Conservation (phyloP, 2,329 filamentous ascomycete species). For the Onygenales sp. region DNA sequence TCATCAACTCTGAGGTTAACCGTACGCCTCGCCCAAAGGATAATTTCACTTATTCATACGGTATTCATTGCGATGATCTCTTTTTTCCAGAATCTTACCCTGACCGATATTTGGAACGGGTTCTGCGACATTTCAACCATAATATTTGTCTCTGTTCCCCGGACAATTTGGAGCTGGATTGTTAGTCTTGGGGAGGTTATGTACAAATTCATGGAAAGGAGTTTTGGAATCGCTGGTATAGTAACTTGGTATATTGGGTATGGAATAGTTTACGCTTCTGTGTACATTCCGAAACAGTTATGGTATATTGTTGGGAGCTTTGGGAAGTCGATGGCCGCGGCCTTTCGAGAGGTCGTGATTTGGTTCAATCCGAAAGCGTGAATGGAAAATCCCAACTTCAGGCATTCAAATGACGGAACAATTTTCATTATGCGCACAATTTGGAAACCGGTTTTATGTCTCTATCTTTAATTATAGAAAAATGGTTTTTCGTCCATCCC, state of each 20-base stretch:
- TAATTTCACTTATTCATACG: not conserved
- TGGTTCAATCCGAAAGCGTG: conserved; percentile 1
- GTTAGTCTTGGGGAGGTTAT: not conserved
- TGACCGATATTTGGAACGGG: conserved; percentile 2
- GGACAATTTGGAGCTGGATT: not conserved
- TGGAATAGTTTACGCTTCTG: not conserved
- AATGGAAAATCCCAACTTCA: not conserved
- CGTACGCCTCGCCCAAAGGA: not conserved
- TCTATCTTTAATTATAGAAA: too few species aligned
- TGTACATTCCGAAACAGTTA: not conserved
- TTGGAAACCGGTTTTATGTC: not conserved
- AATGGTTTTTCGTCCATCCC: too few species aligned
- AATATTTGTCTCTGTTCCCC: not conserved
- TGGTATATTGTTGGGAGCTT: not conserved
- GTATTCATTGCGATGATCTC: not conserved
- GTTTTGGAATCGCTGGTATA: conserved; percentile 1
- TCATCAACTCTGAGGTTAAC: not conserved
- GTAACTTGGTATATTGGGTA: not conserved
- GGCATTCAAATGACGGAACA: not conserved
- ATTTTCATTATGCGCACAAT: not conserved
- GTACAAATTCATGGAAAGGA: not conserved
- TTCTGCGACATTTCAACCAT: not conserved
- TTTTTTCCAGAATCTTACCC: conserved; percentile 1
- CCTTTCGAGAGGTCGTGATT: not conserved
- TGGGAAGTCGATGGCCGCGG: not conserved